phyloP scores from a whole-genome alignment of 202 grass and related monocot species.

The Bolboschoenoplectus hybrid region DNA sequence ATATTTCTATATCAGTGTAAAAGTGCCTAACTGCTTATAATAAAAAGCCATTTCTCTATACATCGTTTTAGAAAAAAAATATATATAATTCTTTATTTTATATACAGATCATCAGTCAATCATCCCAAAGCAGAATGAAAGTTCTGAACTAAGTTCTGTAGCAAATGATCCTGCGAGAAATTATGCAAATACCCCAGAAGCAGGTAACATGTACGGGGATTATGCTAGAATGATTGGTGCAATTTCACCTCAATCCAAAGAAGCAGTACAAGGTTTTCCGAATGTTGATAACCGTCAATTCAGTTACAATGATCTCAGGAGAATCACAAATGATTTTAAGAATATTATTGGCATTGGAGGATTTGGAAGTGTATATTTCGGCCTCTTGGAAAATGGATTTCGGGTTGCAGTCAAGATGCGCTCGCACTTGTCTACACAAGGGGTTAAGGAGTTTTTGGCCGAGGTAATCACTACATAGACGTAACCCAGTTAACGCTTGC shows the following conservation, averaged over 20 bases:
- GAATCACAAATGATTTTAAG: slow-evolving; percentile 52
- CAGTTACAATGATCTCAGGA: slow-evolving; percentile 47
- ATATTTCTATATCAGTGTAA: not conserved
- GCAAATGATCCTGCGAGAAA: not conserved
- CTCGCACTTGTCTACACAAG: slow-evolving; percentile 47
- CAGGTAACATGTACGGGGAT: not conserved
- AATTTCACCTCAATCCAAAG: not conserved
- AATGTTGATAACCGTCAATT: slow-evolving; percentile 52
- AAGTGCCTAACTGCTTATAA: not conserved
- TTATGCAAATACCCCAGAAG: not conserved
- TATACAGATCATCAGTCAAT: not conserved
- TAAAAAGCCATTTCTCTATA: not conserved
- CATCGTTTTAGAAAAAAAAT: too few relatives aligned
- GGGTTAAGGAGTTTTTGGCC: slow-evolving; percentile 55
- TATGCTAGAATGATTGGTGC: not conserved
- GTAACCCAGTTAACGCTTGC: not conserved
- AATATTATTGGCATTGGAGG: slow-evolving; percentile 49
- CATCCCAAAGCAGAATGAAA: not conserved
- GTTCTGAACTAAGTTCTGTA: not conserved
- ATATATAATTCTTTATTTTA: too few relatives aligned
- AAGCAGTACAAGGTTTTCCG: not conserved
- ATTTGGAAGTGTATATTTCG: slow-evolving; percentile 54
- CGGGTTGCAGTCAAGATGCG: slow-evolving; percentile 54
- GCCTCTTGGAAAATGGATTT: slow-evolving; percentile 50
- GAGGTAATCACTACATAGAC: slow-evolving; percentile 48